Conservation (phyloP, 768 basidiomycete genomes). For the Mycena filopes region DNA sequence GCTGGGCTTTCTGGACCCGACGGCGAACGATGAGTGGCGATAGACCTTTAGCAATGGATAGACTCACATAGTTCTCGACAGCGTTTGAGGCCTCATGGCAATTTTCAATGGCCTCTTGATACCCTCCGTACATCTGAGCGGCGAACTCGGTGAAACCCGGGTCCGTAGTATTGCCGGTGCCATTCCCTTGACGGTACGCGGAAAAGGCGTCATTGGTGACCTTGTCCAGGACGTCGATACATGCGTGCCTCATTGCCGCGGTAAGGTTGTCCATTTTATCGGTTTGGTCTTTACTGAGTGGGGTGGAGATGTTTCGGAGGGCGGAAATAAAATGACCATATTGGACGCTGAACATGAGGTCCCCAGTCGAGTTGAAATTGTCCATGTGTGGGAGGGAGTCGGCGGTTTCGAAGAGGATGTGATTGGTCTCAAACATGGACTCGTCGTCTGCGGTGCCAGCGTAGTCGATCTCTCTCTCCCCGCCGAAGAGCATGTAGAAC, state of each 20-base stretch:
- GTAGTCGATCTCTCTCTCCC: not conserved
- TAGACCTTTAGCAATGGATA: not conserved
- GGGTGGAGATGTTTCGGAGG: not conserved
- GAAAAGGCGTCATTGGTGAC: not conserved
- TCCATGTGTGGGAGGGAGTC: not conserved
- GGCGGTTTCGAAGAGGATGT: not conserved
- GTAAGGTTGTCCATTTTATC: not conserved
- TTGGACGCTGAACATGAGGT: not conserved
- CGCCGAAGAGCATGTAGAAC: not conserved
- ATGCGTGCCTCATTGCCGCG: not conserved
- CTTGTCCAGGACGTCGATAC: not conserved
- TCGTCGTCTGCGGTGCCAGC: not conserved
- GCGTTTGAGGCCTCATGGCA: not conserved
- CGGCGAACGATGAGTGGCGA: no score
- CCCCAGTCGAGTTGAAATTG: not conserved
- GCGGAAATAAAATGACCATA: slow-evolving; percentile 1
- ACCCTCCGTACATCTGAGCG: not conserved
- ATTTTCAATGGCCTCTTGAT: not conserved
- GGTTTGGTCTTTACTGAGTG: not conserved
- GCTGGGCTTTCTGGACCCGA: no score
- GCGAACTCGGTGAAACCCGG: slow-evolving; percentile 1
- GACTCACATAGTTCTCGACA: not conserved
- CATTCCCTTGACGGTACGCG: not conserved
- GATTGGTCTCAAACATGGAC: not conserved
- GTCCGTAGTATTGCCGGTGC: not conserved